A percentile compares a stretch with the other conserved stretches of the same genome.
Evolutionary conservation across 306 rosid species (phyloP).

Genomic region (Cotoneaster glaucophyllus): DNA sequence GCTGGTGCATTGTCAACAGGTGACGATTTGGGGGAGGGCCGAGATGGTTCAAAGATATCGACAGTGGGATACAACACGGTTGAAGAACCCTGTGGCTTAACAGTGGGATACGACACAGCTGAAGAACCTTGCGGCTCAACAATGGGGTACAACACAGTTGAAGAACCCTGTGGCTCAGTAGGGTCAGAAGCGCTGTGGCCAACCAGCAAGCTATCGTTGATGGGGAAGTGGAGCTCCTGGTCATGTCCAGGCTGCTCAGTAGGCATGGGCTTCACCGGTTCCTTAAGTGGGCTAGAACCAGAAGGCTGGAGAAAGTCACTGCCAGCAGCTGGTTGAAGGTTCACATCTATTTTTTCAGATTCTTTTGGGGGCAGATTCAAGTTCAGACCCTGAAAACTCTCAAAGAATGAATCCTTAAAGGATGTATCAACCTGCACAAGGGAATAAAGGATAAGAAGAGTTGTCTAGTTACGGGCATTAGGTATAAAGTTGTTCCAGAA

Average conservation of each 20-base stretch:
- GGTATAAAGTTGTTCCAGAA: constrained; percentile 10
- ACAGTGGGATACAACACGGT: constrained; percentile 39
- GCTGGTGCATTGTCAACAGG: constrained; percentile 16
- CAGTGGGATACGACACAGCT: not conserved
- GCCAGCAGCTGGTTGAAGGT: constrained; percentile 32
- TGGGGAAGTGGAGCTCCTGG: constrained; percentile 25
- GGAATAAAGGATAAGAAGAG: not conserved
- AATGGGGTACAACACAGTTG: not conserved
- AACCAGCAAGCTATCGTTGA: constrained; percentile 41
- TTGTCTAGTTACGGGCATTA: not conserved
- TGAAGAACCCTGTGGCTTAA: constrained; percentile 21
- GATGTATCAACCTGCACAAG: constrained; percentile 65
- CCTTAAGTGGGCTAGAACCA: constrained; percentile 15
- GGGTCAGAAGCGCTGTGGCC: not conserved
- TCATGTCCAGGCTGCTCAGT: constrained; percentile 25
- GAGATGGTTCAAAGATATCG: constrained; percentile 28
- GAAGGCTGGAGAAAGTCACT: constrained; percentile 22
- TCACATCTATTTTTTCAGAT: constrained; percentile 39
- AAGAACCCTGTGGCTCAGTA: not conserved
- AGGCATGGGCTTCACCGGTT: constrained; percentile 26
- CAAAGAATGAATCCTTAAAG: constrained; percentile 36
- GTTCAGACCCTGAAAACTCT: constrained; percentile 45
- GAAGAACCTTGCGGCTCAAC: not conserved
- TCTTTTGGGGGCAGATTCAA: constrained; percentile 50
- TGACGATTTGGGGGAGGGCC: not conserved